Base-by-base conservation (phyloP, 2,329 filamentous ascomycete species). In the Sporothrix inflata region DNA sequence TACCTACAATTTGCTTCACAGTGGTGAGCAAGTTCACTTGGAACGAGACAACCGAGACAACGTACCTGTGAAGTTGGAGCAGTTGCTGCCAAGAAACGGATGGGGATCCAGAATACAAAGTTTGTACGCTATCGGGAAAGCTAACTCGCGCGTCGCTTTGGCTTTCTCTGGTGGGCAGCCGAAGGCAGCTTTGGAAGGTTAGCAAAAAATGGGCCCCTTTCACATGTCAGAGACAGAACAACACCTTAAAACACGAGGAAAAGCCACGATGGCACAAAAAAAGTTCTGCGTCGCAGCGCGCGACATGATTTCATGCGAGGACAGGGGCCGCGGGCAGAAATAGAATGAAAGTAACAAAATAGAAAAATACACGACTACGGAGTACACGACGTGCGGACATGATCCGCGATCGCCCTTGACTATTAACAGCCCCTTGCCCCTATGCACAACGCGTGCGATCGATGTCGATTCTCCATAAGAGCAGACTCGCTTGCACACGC, bases 161-260 rank as follows among this genome's bases (percentile, higher is more conserved):
- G n/a, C 19, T 53, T 51, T 21, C 21, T 24, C 34, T 16, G 14
- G 8, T 47, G 3, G 1, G 2, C 12, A 16, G 42, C 2, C 19
- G 47, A n/a, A n/a, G n/a, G 12, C 34, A 21, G 9, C 14, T 16
- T 27, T 27, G 11, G 60, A 8, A 11, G 21, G 38, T 38, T 65
- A 38, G 60, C 60, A 19, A 65, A 65, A 65, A 24, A 30, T 16
- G 61, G 61, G 57, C 70, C 70, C 60, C 40, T 67, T 71, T 71
- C 70, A 71, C 70, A 71, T 71, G 70, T 71, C 70, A 71, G 27
- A 5, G 47, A 38, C 21, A 19, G 11, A 38, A 16, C 8, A 7
- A 61, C 57, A 61, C 21, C 21, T 40, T n/a, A n/a, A 3, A 21
- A 42, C 57, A 24, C 11, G 57, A 63, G 57, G 12, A 19, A 5